These are phyloP conservation scores for Penicillium rolfsii DNA, from an alignment of 2,329 filamentous ascomycete genomes.

Conservation along the genomic window DNA sequence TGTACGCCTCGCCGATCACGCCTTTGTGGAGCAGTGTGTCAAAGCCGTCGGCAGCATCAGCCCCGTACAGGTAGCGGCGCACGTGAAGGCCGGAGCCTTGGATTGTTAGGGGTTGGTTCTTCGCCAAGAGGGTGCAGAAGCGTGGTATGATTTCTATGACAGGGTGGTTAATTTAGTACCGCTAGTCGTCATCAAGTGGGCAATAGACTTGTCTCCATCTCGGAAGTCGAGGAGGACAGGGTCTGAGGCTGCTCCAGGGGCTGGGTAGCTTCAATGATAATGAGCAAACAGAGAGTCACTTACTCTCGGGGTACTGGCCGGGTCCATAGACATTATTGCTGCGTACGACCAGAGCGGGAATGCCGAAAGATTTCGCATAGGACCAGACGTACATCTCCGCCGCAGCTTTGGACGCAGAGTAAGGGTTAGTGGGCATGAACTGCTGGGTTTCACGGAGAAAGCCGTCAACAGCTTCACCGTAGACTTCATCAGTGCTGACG, in stretches of 20 bases:
- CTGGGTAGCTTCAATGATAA: conserved; percentile 36
- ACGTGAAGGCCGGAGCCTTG: conserved; percentile 78
- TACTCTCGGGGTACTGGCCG: conserved; percentile 82
- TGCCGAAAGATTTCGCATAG: conserved; percentile 81
- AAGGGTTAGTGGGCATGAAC: conserved; percentile 78
- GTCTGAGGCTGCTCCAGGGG: too few species aligned
- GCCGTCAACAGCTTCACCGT: conserved; percentile 66
- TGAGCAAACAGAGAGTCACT: conserved; percentile 37
- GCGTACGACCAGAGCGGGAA: conserved; percentile 77
- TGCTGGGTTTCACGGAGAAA: conserved; percentile 67
- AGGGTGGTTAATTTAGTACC: too few species aligned
- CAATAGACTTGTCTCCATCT: too few species aligned
- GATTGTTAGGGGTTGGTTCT: conserved; percentile 68
- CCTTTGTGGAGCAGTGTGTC: conserved; percentile 83
- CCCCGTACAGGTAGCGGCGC: conserved; percentile 75
- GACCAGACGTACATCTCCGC: conserved; percentile 86
- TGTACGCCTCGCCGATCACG: conserved; percentile 75
- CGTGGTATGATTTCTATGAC: conserved; percentile 74
- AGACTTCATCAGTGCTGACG: conserved; percentile 83
- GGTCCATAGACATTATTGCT: conserved; percentile 87
- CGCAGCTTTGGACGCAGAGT: conserved; percentile 78
- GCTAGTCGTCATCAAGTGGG: too few species aligned
- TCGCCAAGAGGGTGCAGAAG: conserved; percentile 69
- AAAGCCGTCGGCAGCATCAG: conserved; percentile 78
- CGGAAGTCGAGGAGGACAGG: too few species aligned